These are phyloP conservation scores for Panaeolus cyanescens DNA, from an alignment of 768 basidiomycete genomes.

Conservation along the genomic window DNA sequence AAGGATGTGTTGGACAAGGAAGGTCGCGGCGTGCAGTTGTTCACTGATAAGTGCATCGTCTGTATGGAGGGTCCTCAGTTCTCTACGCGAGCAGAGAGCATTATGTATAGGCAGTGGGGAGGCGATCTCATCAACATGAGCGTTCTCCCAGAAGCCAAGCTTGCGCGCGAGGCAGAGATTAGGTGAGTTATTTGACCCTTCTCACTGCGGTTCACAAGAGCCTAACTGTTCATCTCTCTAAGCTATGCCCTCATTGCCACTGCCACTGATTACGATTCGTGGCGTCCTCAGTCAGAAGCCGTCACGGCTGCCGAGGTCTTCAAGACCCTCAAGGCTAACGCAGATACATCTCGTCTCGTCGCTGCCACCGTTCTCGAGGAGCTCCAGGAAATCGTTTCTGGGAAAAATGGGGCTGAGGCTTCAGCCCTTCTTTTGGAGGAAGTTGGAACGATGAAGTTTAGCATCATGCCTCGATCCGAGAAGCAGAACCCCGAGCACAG, in stretches of 20 bases:
- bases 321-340: conserved; percentile 85
- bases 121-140: conserved; percentile 98
- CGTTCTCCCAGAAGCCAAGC: conserved; percentile 94
- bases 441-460: conserved; percentile 80
- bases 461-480: conserved; percentile 75
- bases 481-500: conserved; percentile 59
- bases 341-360: conserved; percentile 80
- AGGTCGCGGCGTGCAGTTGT: conserved; percentile 65
- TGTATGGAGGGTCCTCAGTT: conserved; percentile 99
- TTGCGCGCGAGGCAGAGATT: conserved; percentile 93
- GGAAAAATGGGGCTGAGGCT: conserved; percentile 32
- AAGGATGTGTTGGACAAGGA: conserved; percentile 59
- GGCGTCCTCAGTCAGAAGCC: conserved; percentile 76
- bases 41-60: conserved; percentile 83
- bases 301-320: conserved; percentile 93
- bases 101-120: conserved; percentile 93
- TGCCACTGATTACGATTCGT: conserved; percentile 94
- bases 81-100: conserved; percentile 95
- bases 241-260: conserved; percentile 94
- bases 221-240: conserved; percentile 2
- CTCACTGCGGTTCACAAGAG: not conserved
- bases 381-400: conserved; percentile 58
- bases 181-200: conserved; percentile 50
- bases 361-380: conserved; percentile 71
- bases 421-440: conserved; percentile 60